Evolutionary conservation across 2,329 filamentous ascomycete species (phyloP), one percentile per base, ranked within the genome.

Genomic region (Onygenales sp.): DNA sequence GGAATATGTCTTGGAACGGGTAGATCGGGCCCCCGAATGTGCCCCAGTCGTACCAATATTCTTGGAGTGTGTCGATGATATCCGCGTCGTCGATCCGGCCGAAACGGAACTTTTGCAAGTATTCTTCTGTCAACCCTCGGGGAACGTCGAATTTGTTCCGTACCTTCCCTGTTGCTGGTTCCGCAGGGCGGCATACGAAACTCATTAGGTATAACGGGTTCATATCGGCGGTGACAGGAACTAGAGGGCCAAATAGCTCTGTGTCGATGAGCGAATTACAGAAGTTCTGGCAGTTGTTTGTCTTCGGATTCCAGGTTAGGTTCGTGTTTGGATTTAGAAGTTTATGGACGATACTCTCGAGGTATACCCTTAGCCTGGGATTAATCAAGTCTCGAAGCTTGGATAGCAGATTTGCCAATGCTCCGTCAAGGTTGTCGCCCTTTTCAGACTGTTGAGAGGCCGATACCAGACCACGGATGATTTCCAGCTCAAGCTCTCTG

Each of bases 11-110:
- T 51, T 74, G 72, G 46, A 73, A 69, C 9, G 54, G 60, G 57
- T 75, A 76, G 0, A 74, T 55, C 0, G 64, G 66, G 3, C 61
- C 62, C 1, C 63, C 67, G 52, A 76, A 74, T 7, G 63, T 66
- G 4, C 68, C 72, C 72, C 72, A 76, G 57, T 75, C 73, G 52
- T 71, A 63, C 74, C 73, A 76, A 55, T 76, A 76, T 60, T 76
- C 72, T 52, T 68, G 63, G 9, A 69, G 67, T 0, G 66, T 68
- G 58, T 76, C 74, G 32, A 75, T 67, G 3, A 76, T 63, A 54
- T 76, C 73, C 1, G 70, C 62, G 5, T 74, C 70, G 42, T 72
- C 66, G 47, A 73, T 67, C 0, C 66, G 61, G 4, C 72, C 72
- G 49, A 64, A 71, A 47, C 64, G 65, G 53, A 74, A 69, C 10